These are phyloP conservation scores for Coccomyxa sp. DNA, from an alignment of 139 green algal species.

Conservation along the genomic window DNA sequence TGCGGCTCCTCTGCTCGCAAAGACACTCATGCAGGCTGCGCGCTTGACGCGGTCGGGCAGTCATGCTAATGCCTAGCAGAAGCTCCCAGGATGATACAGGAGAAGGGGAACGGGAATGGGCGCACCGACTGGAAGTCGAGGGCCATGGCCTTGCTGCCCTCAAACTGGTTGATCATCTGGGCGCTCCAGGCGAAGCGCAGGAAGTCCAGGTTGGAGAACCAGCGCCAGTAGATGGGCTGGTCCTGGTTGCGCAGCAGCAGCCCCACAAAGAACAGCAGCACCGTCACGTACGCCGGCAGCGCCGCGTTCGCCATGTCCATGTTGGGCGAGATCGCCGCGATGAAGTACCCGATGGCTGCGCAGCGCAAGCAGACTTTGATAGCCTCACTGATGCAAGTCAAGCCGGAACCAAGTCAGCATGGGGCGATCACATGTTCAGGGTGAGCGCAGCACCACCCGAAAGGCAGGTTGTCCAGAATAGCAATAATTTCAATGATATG, in stretches of 20 bases:
- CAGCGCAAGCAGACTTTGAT: not conserved
- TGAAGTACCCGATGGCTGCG: slow-evolving; percentile 65
- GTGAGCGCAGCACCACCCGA: not conserved
- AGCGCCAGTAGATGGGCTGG: slow-evolving; percentile 48
- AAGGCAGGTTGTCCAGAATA: not conserved
- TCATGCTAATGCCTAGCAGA: not conserved
- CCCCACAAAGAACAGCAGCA: slow-evolving; percentile 58
- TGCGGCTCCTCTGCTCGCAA: not conserved
- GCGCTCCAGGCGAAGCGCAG: slow-evolving; percentile 19
- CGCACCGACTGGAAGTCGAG: not conserved
- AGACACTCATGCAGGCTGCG: not conserved
- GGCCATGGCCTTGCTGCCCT: slow-evolving; percentile 14
- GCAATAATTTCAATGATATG: not conserved
- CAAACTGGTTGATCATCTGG: slow-evolving; percentile 67
- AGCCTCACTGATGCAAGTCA: not conserved
- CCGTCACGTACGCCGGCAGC: slow-evolving; percentile 37
- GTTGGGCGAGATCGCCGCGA: slow-evolving; percentile 67
- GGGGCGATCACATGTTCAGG: not conserved
- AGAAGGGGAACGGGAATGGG: not conserved
- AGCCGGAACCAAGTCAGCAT: not conserved
- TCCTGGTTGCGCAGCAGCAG: slow-evolving; percentile 53
- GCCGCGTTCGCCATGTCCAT: slow-evolving; percentile 78
- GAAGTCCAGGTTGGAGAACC: slow-evolving; percentile 10
- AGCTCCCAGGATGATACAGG: not conserved
- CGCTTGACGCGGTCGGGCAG: slow-evolving; percentile 6